A percentile compares a stretch with the other conserved stretches of the same genome.
phyloP scores from a whole-genome alignment of 2,329 filamentous ascomycete species.

The Cladophialophora exuberans region DNA sequence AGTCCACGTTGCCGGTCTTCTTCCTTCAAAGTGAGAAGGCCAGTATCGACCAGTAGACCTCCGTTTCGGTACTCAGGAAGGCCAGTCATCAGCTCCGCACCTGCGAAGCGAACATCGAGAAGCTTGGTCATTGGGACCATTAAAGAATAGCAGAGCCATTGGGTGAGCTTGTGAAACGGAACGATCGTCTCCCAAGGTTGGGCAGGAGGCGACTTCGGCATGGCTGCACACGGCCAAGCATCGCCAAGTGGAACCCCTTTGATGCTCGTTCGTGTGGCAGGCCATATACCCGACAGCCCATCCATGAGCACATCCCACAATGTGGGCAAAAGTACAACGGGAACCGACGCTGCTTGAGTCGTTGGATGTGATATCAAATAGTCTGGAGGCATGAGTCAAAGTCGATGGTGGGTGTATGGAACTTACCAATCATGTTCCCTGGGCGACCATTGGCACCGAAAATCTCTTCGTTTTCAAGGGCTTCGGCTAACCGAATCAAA shows the following conservation, averaged over 20 bases:
- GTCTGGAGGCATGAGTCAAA: slow-evolving; percentile 56
- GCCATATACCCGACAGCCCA: slow-evolving; percentile 86
- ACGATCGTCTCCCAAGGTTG: slow-evolving; percentile 69
- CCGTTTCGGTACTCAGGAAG: slow-evolving; percentile 92
- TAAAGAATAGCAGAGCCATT: slow-evolving; percentile 92
- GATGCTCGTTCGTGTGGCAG: slow-evolving; percentile 79
- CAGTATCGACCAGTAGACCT: slow-evolving; percentile 82
- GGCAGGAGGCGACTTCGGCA: slow-evolving; percentile 65
- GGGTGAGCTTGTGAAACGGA: slow-evolving; percentile 91
- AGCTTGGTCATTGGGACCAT: slow-evolving; percentile 88
- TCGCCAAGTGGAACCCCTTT: slow-evolving; percentile 88
- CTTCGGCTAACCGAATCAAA: slow-evolving; percentile 73
- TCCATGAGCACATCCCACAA: slow-evolving; percentile 91
- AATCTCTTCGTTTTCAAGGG: slow-evolving; percentile 72
- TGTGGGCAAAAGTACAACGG: slow-evolving; percentile 82
- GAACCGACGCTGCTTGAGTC: slow-evolving; percentile 84
- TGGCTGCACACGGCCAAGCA: slow-evolving; percentile 85
- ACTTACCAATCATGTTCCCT: slow-evolving; percentile 88
- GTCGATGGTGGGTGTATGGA: no score
- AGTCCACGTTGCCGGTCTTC: slow-evolving; percentile 72
- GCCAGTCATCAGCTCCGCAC: slow-evolving; percentile 80
- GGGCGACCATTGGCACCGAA: slow-evolving; percentile 85
- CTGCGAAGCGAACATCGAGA: slow-evolving; percentile 78
- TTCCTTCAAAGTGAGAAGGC: slow-evolving; percentile 75
- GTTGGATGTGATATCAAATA: slow-evolving; percentile 90